Base-by-base conservation (phyloP, 2,329 filamentous ascomycete genomes). In the Aspergillus sojae region DNA sequence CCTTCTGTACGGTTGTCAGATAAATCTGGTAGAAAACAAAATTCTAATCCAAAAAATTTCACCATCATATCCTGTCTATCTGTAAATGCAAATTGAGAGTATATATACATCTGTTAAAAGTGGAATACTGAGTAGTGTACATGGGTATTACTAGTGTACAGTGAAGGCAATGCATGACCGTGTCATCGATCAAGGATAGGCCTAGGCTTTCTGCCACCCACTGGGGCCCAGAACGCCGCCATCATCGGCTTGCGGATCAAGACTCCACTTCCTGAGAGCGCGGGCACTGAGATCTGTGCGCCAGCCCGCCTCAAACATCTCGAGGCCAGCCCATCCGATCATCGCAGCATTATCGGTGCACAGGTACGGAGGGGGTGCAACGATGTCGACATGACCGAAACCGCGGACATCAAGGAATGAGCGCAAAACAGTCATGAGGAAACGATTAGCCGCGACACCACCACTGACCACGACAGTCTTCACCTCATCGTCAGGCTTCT, bases 311-410 rank as follows among this genome's bases (percentile, higher is more conserved):
- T 91, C 85, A 73, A 86, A 97, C 94, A 99, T 97, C 79, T 98
- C 94, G 68, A 94, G 85, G 0, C 91, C 95, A 1, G 94, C 84
- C 94, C 95, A 98, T 1, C 91, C 94, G 75, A 98, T 94, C 95
- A 99, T 99, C 55, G 93, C 92, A 14, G 95, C 95, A 77, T 99
- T 98, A 73, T 99, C 95, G 0, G 93, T 97, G 74, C 95, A 98
- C 59, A 94, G 83, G 48, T 84, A 82, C 11, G 86, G 78, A 3
- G 93, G 93, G n/a, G 95, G 94, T 61, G 90, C 91, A 34, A 89
- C 79, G 9, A 97, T 77, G 12, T 83, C 71, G 32, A 96, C 76
- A 67, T 87, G 70, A 0, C 74, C 73, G 72, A 88, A 89, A 0
- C 91, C 91, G 50, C 90, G 85, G n/a, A 82, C 85, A 67, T 89